These are phyloP conservation scores for Pseudocercospora macadamiae DNA, from an alignment of 2,329 filamentous ascomycete species.

Conservation along the genomic window DNA sequence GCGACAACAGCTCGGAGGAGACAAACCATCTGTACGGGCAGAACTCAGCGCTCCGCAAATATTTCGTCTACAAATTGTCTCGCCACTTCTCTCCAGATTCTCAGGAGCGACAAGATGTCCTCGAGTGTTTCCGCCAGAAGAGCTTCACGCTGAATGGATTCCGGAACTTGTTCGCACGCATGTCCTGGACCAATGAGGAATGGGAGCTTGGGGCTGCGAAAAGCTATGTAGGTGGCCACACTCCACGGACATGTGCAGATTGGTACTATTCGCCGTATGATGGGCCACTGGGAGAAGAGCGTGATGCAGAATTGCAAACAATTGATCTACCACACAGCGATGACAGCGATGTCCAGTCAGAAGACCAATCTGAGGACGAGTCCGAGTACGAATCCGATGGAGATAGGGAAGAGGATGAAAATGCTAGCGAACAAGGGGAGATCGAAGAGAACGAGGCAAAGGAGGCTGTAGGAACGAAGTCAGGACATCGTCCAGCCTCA, in stretches of 20 bases:
- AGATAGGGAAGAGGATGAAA: neutral
- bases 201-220: neutral
- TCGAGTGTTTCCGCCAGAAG: conserved; percentile 18
- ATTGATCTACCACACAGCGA: no score
- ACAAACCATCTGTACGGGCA: conserved; percentile 2
- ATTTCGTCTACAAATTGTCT: conserved; percentile 11
- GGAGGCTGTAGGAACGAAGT: neutral
- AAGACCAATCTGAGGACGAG: no score
- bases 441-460: neutral
- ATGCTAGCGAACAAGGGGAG: neutral
- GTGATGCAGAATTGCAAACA: no score
- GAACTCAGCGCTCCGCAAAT: conserved; percentile 19
- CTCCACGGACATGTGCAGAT: neutral
- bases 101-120: conserved; percentile 3
- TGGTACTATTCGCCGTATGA: neutral
- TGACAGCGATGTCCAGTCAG: no score
- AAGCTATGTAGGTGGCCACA: neutral
- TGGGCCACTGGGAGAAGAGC: neutral
- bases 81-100: conserved; percentile 1
- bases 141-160: neutral
- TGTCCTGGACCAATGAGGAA: neutral
- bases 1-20: conserved; percentile 2
- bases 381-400: neutral
- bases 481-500: no score
- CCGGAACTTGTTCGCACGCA: neutral